These are phyloP conservation scores for Aspergillus pseudoglaucus DNA, from an alignment of 2,329 filamentous ascomycete species.

Conservation along the genomic window DNA sequence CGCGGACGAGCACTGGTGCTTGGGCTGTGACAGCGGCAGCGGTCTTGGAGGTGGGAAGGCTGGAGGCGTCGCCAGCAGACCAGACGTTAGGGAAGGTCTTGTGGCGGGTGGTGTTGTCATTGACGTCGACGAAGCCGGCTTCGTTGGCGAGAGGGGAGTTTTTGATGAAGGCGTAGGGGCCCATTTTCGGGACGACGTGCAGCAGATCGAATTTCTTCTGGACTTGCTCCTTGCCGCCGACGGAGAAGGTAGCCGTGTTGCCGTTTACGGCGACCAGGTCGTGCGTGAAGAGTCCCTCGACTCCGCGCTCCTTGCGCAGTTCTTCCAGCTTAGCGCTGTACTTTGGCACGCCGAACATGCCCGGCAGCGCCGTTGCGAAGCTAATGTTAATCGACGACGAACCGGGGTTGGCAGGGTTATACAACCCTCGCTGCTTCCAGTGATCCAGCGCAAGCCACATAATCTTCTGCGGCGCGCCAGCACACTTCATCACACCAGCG, in stretches of 20 bases:
- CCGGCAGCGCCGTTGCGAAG: slow-evolving; percentile 51
- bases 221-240: slow-evolving; percentile 40
- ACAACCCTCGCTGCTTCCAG: slow-evolving; percentile 51
- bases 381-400: slow-evolving; percentile 45
- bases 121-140: slow-evolving; percentile 53
- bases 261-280: slow-evolving; percentile 50
- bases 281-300: slow-evolving; percentile 55
- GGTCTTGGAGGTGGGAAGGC: slow-evolving; percentile 53
- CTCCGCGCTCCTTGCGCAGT: slow-evolving; percentile 48
- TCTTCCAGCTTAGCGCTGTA: slow-evolving; percentile 51
- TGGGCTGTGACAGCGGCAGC: slow-evolving; percentile 49
- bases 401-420: slow-evolving; percentile 34
- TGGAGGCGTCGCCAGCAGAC: slow-evolving; percentile 55
- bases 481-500: slow-evolving; percentile 54
- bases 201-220: slow-evolving; percentile 48
- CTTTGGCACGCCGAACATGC: slow-evolving; percentile 57
- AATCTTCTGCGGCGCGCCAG: slow-evolving; percentile 56
- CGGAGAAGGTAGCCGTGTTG: slow-evolving; percentile 47
- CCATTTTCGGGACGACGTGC: slow-evolving; percentile 56
- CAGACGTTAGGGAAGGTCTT: slow-evolving; percentile 52
- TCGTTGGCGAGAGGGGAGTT: slow-evolving; percentile 50
- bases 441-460: slow-evolving; percentile 58
- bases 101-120: slow-evolving; percentile 48
- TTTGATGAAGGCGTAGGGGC: slow-evolving; percentile 49
- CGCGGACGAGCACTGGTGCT: slow-evolving; percentile 46